Percentiles rank a stretch among this genome's conserved stretches.
These are phyloP conservation scores for Musa beccarii DNA, from an alignment of 176 grass and related monocot genomes.

Conservation along the genomic window DNA sequence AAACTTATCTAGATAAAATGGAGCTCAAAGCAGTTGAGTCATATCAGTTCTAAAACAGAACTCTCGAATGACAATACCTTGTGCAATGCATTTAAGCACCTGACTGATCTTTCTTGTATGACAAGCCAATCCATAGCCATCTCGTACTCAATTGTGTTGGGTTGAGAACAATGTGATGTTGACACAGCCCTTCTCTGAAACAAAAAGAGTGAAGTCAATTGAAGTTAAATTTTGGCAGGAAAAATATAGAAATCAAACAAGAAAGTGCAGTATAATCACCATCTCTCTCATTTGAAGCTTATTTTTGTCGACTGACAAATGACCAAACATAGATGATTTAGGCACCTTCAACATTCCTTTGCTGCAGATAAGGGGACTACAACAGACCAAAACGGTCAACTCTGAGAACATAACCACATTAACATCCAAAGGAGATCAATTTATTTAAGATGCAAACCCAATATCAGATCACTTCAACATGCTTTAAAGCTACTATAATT, in stretches of 20 bases:
- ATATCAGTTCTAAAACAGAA: background rate
- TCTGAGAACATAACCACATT: constrained; percentile 8
- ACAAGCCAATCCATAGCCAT: constrained; percentile 81
- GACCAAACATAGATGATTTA: constrained; percentile 47
- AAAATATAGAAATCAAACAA: background rate
- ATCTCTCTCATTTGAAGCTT: constrained; percentile 43
- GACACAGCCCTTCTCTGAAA: constrained; percentile 76
- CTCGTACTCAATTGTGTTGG: constrained; percentile 90
- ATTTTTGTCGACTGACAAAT: constrained; percentile 45
- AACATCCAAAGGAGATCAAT: constrained; percentile 22
- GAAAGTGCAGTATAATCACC: constrained; percentile 26
- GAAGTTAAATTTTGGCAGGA: background rate
- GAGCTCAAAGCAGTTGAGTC: background rate
- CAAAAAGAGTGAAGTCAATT: constrained; percentile 10
- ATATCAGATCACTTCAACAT: too few relatives aligned
- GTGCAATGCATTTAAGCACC: constrained; percentile 31
- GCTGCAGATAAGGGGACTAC: constrained; percentile 75
- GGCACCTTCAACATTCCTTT: constrained; percentile 80
- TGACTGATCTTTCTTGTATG: constrained; percentile 33
- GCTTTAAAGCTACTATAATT: too few relatives aligned
- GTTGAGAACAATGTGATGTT: constrained; percentile 94
- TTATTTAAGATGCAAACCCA: background rate
- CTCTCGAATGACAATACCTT: constrained; percentile 22
- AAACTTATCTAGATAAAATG: background rate
- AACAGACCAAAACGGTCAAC: constrained; percentile 16